These are phyloP conservation scores for Solidago caesia DNA, from an alignment of 129 eudicot genomes.

Conservation along the genomic window DNA sequence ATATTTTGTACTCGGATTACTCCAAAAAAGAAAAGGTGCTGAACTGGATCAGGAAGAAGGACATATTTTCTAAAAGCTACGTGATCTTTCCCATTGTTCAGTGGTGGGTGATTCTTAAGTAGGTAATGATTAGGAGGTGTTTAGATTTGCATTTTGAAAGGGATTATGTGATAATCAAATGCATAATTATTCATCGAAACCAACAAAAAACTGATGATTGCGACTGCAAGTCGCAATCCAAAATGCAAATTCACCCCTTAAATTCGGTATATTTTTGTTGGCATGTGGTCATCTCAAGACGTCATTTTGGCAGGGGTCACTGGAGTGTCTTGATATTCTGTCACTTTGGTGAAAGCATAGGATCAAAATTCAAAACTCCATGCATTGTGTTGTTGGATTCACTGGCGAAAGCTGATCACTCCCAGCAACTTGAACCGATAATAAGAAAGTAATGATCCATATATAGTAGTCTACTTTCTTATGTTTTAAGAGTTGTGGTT, in stretches of 20 bases:
- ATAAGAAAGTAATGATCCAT: constrained; percentile 49
- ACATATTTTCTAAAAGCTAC: constrained; percentile 58
- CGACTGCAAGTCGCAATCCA: background rate
- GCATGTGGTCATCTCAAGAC: constrained; percentile 17
- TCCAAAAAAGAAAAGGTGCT: constrained; percentile 42
- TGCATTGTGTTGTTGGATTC: constrained; percentile 84
- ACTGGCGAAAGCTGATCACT: constrained; percentile 41
- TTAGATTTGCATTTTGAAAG: background rate
- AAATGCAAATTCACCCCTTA: background rate
- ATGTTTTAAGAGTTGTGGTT: background rate
- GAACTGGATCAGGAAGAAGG: constrained; percentile 57
- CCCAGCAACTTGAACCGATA: constrained; percentile 51
- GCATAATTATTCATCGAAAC: no score
- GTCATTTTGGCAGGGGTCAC: constrained; percentile 49
- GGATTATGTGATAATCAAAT: background rate
- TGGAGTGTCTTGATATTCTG: constrained; percentile 80
- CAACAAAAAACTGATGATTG: background rate
- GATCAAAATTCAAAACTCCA: constrained; percentile 43
- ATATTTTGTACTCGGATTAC: constrained; percentile 38
- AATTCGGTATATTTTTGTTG: background rate
- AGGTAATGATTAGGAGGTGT: background rate
- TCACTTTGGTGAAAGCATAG: constrained; percentile 57
- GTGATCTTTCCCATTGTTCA: constrained; percentile 64
- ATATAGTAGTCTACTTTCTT: background rate
- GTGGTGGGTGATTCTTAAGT: constrained; percentile 47